These are phyloP conservation scores for Tulasnella calospora DNA, from an alignment of 768 basidiomycete species.

Conservation along the genomic window DNA sequence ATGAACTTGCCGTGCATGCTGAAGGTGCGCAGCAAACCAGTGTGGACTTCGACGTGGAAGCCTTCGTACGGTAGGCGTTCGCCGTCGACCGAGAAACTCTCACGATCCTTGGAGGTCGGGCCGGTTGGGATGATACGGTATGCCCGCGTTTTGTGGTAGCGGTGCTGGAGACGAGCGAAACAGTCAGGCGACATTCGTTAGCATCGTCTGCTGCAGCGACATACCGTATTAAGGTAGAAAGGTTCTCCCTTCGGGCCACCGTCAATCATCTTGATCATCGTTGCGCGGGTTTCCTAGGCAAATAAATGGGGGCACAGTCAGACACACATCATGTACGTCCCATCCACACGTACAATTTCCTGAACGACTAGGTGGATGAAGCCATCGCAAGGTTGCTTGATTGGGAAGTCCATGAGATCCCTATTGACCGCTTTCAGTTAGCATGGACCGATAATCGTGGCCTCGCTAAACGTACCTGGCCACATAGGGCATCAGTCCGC, in stretches of 20 bases:
- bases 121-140: constrained; percentile 63
- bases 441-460: constrained; percentile 21
- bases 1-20: constrained; percentile 28
- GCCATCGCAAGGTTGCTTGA: constrained; percentile 73
- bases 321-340: not conserved
- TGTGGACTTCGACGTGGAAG: constrained; percentile 72
- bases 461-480: constrained; percentile 45
- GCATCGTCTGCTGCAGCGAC: constrained; percentile 29
- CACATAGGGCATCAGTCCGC: constrained; percentile 75
- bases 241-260: constrained; percentile 57
- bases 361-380: constrained; percentile 67
- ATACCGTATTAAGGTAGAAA: constrained; percentile 60
- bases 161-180: constrained; percentile 44
- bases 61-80: constrained; percentile 69
- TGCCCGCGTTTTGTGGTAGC: constrained; percentile 67
- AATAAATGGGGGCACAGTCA: constrained; percentile 6
- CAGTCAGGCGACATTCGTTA: not conserved
- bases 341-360: constrained; percentile 47
- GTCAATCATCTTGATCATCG: constrained; percentile 51
- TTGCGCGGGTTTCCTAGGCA: constrained; percentile 45
- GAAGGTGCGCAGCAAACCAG: constrained; percentile 44
- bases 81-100: constrained; percentile 65
- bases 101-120: constrained; percentile 41
- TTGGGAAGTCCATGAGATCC: constrained; percentile 78
- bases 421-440: constrained; percentile 36